Conservation (phyloP, 192 early-diverging fungal species). For the Umbelopsis sp. region DNA sequence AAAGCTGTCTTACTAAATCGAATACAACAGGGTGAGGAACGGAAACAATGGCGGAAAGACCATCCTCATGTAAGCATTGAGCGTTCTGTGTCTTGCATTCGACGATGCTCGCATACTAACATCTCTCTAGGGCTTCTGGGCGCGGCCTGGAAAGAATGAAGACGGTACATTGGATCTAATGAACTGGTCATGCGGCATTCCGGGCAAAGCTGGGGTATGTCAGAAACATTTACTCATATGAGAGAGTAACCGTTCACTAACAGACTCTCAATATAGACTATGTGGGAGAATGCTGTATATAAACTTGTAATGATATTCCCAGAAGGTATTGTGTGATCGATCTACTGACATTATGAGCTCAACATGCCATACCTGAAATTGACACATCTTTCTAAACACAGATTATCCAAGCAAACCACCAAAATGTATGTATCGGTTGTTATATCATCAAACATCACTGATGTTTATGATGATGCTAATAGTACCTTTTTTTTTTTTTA, state of each 20-base stretch:
- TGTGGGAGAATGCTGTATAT: constrained; percentile 92
- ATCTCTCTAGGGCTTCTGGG: constrained; percentile 80
- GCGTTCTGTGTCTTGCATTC: not conserved
- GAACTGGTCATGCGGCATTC: constrained; percentile 74
- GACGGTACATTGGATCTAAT: constrained; percentile 84
- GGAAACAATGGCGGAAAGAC: constrained; percentile 98
- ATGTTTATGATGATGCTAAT: constrained; percentile 23
- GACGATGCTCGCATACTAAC: not conserved
- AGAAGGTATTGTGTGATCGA: constrained; percentile 51
- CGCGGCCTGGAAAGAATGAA: constrained; percentile 81
- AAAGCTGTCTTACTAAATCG: not conserved
- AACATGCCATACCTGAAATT: not conserved
- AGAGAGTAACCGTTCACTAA: not conserved
- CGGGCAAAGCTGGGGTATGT: constrained; percentile 53
- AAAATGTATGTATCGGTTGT: constrained; percentile 55
- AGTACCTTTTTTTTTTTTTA: not conserved
- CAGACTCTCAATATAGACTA: constrained; percentile 44
- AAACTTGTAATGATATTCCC: constrained; percentile 84
- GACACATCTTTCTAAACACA: not conserved
- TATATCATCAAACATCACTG: constrained; percentile 35
- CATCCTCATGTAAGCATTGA: constrained; percentile 65
- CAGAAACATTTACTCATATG: not conserved
- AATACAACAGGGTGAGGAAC: constrained; percentile 64
- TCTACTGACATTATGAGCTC: not conserved
- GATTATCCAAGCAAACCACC: constrained; percentile 90